Evolutionary conservation across 2,329 filamentous ascomycete species (phyloP), one percentile per base, ranked within the genome.

Genomic region (Corinectria fuckeliana): DNA sequence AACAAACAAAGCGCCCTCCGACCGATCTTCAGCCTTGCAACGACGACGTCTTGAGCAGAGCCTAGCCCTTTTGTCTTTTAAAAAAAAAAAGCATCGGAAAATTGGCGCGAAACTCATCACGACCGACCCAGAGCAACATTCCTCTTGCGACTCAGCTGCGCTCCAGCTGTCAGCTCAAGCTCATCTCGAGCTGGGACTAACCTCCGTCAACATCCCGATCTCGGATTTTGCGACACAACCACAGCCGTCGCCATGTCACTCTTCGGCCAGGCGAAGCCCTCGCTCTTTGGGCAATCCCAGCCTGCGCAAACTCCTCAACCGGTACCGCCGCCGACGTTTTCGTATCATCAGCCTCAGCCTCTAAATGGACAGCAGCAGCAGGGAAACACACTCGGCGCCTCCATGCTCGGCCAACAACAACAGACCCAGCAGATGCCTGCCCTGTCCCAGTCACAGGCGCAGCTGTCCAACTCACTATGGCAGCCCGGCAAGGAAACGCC

Each of bases 381-480:
- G 50, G 76, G 74, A 45, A 65, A 64, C 41, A 53, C 57, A 21
- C 44, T 75, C 9, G 74, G 74, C 57, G 64, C 62, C 56, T 72
- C 71, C 25, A 64, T 74, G 52, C 68, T 75, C 49, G 70, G 70
- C 60, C 74, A 77, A 58, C 74, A 75, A 63, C 73, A 78, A 55
- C 79, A 79, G 58, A 66, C 74, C 32, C 75, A 80, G 71, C 76
- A 76, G 67, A 78, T 80, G 71, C 81, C 75, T 18, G 66, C 70
- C 58, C 66, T 81, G 39, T 78, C 74, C 26, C 82, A 77, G 71
- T 79, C 76, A 47, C 80, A 76, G 74, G 81, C 77, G 52, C 76
- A 82, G 63, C 73, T 82, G 13, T 80, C 80, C 11, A 80, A 75
- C 63, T 84, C 82, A 8, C 71, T 84, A 67, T 85, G 83, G 81